Evolutionary conservation across 257 asterid genomes (phyloP).

Genomic region (Solanum clarkiae): DNA sequence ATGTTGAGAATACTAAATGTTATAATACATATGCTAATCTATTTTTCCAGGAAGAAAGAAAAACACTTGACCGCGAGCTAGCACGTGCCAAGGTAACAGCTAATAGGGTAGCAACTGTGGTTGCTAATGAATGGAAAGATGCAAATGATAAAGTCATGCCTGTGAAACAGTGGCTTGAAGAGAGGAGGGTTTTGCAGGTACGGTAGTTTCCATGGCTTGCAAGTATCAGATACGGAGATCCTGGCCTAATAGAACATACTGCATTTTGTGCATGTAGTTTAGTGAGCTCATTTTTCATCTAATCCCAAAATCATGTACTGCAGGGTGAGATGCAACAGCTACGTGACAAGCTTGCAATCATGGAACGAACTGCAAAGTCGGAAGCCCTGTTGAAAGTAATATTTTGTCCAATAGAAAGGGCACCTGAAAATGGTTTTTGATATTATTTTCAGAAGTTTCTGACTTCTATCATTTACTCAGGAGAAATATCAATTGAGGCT

Average conservation of each 20-base stretch:
- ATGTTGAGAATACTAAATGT: neutral
- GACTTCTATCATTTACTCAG: slow-evolving; percentile 19
- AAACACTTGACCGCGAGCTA: slow-evolving; percentile 13
- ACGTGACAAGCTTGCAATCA: slow-evolving; percentile 73
- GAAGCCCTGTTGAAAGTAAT: slow-evolving; percentile 83
- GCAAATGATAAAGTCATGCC: slow-evolving; percentile 98
- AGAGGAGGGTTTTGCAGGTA: slow-evolving; percentile 89
- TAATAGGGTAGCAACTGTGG: slow-evolving; percentile 59
- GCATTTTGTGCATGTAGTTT: neutral
- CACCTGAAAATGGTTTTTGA: too few relatives aligned
- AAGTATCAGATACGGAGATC: neutral
- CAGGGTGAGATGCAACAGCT: slow-evolving; percentile 98
- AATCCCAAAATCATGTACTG: neutral
- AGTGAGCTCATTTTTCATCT: neutral
- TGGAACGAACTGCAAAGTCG: slow-evolving; percentile 78
- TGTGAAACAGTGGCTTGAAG: slow-evolving; percentile 95
- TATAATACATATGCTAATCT: neutral
- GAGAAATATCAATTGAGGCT: slow-evolving; percentile 76
- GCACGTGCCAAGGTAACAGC: slow-evolving; percentile 15
- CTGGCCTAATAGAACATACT: neutral
- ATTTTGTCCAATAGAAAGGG: neutral
- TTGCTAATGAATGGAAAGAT: slow-evolving; percentile 98
- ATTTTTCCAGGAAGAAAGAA: slow-evolving; percentile 6
- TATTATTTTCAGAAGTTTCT: neutral
- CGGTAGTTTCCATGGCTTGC: neutral